A percentile compares a stretch with the other conserved stretches of the same genome.
Conservation (phyloP, 2,329 filamentous ascomycete species). For the Allantophomopsis cytisporea region DNA sequence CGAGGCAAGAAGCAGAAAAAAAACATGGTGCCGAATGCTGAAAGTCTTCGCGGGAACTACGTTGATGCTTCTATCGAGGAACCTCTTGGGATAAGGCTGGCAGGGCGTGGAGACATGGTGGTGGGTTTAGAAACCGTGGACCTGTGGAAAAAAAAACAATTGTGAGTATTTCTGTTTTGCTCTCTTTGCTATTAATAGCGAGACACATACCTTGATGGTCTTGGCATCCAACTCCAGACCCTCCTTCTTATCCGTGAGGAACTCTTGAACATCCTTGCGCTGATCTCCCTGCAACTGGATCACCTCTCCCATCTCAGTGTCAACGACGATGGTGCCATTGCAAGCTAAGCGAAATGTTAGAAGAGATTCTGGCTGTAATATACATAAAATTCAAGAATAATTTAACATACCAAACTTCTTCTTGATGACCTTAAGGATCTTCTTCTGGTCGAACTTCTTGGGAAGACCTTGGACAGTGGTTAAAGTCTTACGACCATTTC, state of each 20-base stretch:
- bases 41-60: too few relatives aligned
- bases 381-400: neutral
- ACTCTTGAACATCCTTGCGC: constrained; percentile 96
- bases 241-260: constrained; percentile 90
- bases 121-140: constrained; percentile 48
- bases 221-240: constrained; percentile 89
- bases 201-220: constrained; percentile 70
- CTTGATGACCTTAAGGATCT: constrained; percentile 99
- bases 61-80: constrained; percentile 15
- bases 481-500: constrained; percentile 99
- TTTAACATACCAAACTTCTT: constrained; percentile 77
- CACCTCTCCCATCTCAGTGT: constrained; percentile 96
- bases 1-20: constrained; percentile 17
- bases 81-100: constrained; percentile 14
- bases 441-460: constrained; percentile 98
- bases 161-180: too few relatives aligned
- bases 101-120: constrained; percentile 19
- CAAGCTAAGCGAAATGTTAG: constrained; percentile 46
- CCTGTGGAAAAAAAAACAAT: constrained; percentile 17
- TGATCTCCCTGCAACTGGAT: constrained; percentile 99
- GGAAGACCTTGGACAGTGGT: constrained; percentile 98
- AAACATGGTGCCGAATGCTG: constrained; percentile 6
- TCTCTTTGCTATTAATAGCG: too few relatives aligned
- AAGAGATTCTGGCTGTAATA: neutral
- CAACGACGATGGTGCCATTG: constrained; percentile 99